phyloP scores from a whole-genome alignment of 106 monocot genomes.

The Platanthera guangdongensis region DNA sequence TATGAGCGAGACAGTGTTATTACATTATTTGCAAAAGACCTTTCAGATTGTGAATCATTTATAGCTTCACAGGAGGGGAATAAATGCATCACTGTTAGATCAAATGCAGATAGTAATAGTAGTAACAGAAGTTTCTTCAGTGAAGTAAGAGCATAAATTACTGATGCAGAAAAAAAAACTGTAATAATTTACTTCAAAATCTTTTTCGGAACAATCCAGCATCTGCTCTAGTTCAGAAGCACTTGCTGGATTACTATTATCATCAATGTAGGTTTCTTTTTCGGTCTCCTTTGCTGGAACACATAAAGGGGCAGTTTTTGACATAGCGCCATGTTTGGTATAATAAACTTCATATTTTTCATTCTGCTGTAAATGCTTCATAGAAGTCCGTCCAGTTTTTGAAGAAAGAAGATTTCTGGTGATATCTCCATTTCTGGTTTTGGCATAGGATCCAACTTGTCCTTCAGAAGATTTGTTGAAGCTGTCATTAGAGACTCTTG shows the following conservation, averaged over 20 bases:
- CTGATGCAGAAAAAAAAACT: neutral
- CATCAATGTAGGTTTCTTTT: constrained; percentile 29
- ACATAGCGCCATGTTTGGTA: constrained; percentile 18
- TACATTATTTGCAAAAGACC: neutral
- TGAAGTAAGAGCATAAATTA: neutral
- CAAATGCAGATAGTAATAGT: neutral
- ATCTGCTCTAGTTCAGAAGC: constrained; percentile 14
- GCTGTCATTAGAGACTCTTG: constrained; percentile 20
- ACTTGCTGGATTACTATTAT: constrained; percentile 18
- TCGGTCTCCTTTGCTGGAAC: constrained; percentile 43
- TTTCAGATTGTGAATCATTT: neutral
- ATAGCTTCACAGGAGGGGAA: neutral
- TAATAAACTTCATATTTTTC: constrained; percentile 16
- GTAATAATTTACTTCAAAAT: constrained; percentile 3
- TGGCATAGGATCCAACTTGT: constrained; percentile 11
- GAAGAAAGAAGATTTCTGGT: constrained; percentile 5
- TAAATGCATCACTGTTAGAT: neutral
- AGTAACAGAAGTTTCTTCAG: neutral
- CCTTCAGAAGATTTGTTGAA: constrained; percentile 11
- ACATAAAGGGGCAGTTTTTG: constrained; percentile 21
- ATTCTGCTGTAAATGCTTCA: constrained; percentile 12
- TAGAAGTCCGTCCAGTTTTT: neutral
- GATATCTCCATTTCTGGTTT: constrained; percentile 11
- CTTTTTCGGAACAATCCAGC: constrained; percentile 20
- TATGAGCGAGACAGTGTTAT: neutral